Conservation (phyloP, 257 asterid genomes). For the Verbascum thapsus region DNA sequence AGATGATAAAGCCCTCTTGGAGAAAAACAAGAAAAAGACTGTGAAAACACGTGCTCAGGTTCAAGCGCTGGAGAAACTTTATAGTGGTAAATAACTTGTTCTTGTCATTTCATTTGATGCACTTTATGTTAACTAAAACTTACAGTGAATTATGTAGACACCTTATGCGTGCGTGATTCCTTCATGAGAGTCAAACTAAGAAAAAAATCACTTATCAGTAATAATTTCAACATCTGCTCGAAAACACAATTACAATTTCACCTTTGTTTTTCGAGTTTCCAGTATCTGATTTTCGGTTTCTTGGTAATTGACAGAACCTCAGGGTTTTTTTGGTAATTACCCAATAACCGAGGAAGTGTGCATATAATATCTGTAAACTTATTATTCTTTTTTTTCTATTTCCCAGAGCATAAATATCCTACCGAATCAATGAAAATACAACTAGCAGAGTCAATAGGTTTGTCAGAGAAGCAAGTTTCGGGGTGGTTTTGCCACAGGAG, state of each 20-base stretch:
- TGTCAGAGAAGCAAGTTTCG: slow-evolving; percentile 93
- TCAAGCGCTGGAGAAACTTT: slow-evolving; percentile 69
- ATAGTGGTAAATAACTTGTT: slow-evolving; percentile 48
- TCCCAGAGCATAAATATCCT: slow-evolving; percentile 84
- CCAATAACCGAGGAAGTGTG: too few relatives aligned
- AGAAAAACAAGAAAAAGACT: slow-evolving; percentile 63
- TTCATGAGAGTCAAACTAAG: too few relatives aligned
- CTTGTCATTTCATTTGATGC: slow-evolving; percentile 15
- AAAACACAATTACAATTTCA: too few relatives aligned
- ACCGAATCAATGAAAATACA: slow-evolving; percentile 69
- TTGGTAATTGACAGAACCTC: too few relatives aligned
- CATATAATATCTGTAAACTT: neutral
- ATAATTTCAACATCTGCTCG: too few relatives aligned
- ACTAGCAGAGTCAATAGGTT: slow-evolving; percentile 71
- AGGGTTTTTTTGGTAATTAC: too few relatives aligned
- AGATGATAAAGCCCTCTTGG: slow-evolving; percentile 62
- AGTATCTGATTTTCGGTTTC: too few relatives aligned
- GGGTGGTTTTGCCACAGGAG: slow-evolving; percentile 99
- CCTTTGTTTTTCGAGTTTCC: too few relatives aligned
- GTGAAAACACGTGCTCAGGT: slow-evolving; percentile 73
- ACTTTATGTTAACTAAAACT: slow-evolving; percentile 10
- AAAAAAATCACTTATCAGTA: too few relatives aligned
- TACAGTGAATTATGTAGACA: too few relatives aligned
- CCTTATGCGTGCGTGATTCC: too few relatives aligned
- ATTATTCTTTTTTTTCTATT: neutral